These are phyloP conservation scores for Phytopythium montanum DNA, from an alignment of 352 stramenopile species.

Conservation along the genomic window DNA sequence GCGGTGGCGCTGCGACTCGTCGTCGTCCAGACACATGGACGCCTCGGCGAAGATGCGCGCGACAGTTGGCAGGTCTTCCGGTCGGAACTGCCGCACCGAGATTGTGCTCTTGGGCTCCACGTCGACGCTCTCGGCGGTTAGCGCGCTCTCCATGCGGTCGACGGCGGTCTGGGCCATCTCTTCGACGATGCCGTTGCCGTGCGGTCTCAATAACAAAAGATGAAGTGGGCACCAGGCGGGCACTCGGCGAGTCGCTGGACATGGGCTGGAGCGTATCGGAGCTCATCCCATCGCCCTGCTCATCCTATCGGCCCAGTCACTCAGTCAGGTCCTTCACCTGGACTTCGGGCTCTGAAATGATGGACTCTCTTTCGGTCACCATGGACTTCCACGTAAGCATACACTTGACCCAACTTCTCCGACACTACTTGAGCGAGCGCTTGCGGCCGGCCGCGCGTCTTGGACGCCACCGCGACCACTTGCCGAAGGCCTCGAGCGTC, in stretches of 20 bases:
- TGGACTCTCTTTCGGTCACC: too few species aligned
- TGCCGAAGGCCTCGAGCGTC: slow-evolving; percentile 1
- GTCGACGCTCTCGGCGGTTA: neutral
- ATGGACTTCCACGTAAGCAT: neutral
- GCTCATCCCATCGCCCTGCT: too few species aligned
- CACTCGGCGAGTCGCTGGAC: too few species aligned
- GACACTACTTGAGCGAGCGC: neutral
- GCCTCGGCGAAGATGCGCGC: slow-evolving; percentile 9
- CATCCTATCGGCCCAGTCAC: too few species aligned
- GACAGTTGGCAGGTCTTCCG: slow-evolving; percentile 6
- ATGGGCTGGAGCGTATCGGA: too few species aligned
- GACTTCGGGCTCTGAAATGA: too few species aligned
- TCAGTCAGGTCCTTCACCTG: too few species aligned
- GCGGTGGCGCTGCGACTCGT: slow-evolving; percentile 6
- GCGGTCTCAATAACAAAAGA: too few species aligned
- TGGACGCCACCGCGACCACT: neutral
- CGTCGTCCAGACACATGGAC: slow-evolving; percentile 11
- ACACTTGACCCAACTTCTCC: neutral
- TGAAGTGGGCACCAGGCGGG: too few species aligned
- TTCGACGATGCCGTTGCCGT: too few species aligned
- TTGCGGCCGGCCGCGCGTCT: neutral
- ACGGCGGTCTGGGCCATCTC: too few species aligned
- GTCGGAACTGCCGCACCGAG: slow-evolving; percentile 7
- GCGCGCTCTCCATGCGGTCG: neutral
- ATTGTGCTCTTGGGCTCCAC: neutral